These are phyloP conservation scores for Phycomyces nitens DNA, from an alignment of 192 early-diverging fungal genomes.

Conservation along the genomic window DNA sequence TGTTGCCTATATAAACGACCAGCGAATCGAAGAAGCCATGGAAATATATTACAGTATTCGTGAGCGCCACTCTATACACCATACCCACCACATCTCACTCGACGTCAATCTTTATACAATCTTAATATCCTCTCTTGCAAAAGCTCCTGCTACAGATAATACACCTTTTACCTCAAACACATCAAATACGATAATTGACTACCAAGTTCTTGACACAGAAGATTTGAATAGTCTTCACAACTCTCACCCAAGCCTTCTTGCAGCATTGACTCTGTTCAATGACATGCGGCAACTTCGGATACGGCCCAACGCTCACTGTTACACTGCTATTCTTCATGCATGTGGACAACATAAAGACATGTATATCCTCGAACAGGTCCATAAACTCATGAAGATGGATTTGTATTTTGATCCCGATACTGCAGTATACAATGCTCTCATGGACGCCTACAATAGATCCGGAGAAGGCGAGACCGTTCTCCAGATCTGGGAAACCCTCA, in stretches of 20 bases:
- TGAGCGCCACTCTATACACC: slow-evolving; percentile 10
- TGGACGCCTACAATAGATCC: slow-evolving; percentile 42
- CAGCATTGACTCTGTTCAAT: slow-evolving; percentile 24
- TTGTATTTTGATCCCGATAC: slow-evolving; percentile 37
- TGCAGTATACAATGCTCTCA: slow-evolving; percentile 40
- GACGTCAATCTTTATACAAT: slow-evolving; percentile 14
- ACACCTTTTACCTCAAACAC: too few relatives aligned
- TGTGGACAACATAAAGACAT: slow-evolving; percentile 19
- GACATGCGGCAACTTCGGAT: slow-evolving; percentile 35
- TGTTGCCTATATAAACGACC: slow-evolving; percentile 26
- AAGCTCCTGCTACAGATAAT: too few relatives aligned
- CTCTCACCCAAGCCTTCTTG: background rate
- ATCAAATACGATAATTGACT: too few relatives aligned
- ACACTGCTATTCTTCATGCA: slow-evolving; percentile 31
- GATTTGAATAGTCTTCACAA: background rate
- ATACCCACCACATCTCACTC: slow-evolving; percentile 1
- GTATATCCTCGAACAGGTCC: slow-evolving; percentile 24
- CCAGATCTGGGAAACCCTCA: slow-evolving; percentile 37
- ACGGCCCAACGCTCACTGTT: slow-evolving; percentile 24
- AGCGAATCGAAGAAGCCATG: slow-evolving; percentile 22
- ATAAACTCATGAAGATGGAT: slow-evolving; percentile 40
- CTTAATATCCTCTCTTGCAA: slow-evolving; percentile 2
- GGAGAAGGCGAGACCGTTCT: slow-evolving; percentile 31
- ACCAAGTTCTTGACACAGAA: background rate
- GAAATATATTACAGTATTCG: slow-evolving; percentile 27